Base-by-base conservation (phyloP, 768 basidiomycete species). In the Amanita pallidorosea region DNA sequence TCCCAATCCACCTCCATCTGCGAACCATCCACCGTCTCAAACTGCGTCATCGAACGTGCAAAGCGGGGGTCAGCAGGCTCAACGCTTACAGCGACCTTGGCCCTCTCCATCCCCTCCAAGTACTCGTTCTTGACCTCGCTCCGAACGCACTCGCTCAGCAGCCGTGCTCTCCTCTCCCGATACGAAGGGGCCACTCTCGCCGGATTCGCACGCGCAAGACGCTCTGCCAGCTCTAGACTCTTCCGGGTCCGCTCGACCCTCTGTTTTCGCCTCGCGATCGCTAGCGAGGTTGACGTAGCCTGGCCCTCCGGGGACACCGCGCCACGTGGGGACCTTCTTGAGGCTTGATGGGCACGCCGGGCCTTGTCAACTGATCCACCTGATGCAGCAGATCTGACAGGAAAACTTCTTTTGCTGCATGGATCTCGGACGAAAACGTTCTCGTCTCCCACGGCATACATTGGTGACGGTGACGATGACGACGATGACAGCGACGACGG, bases 161-260 rank as follows among this genome's bases (percentile, higher is more conserved):
- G 51, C 44, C 54, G 58, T 12, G 63, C 62, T 8, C 61, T 57
- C 46, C 62, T 66, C 5, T 44, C 42, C 38, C 55, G 45, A 50
- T 69, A 71, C 0, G 65, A 59, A 2, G 64, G 57, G 6, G 59
- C 58, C 1, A 71, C 68, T 7, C 70, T 65, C 48, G 73, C 67
- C 2, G 77, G 78, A 23, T 70, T 68, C 9, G 73, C 74, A 12
- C 56, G 58, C 4, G 70, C 67, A 13, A 80, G 61, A 31, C 68
- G 70, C 34, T 74, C 70, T 5, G 54, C 27, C 42, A 55, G 25
- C 33, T 49, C 47, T 23, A 51, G 34, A 23, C 42, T 51, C 35
- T 45, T 42, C 7, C 34, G 33, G 15, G 34, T 27, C 17, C 33
- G 29, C 18, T 45, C 33, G 4, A 51, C n/a, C 20, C 42, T 27